phyloP scores from a whole-genome alignment of 495 filamentous ascomycete species.

The Neurospora terricola region DNA sequence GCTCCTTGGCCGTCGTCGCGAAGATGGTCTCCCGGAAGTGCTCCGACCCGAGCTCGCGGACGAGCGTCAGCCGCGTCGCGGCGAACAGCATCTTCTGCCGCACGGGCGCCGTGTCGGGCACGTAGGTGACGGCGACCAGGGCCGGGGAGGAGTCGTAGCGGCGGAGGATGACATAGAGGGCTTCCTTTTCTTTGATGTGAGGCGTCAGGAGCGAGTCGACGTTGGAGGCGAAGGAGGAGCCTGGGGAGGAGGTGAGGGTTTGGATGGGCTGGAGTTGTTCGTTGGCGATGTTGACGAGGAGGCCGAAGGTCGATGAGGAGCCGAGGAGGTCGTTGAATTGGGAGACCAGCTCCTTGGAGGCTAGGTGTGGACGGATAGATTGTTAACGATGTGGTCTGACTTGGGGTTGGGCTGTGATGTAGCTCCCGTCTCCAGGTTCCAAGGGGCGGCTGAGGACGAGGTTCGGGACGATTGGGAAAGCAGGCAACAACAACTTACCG shows the following conservation, averaged over 20 bases:
- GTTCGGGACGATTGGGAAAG: too few relatives aligned
- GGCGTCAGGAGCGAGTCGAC: constrained; percentile 42
- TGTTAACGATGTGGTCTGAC: too few relatives aligned
- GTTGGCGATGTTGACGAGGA: constrained; percentile 67
- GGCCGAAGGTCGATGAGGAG: constrained; percentile 56
- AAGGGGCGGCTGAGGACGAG: too few relatives aligned
- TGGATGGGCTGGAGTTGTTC: constrained; percentile 61
- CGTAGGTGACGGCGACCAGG: constrained; percentile 76
- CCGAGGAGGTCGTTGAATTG: constrained; percentile 68
- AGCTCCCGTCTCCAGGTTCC: too few relatives aligned
- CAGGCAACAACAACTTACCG: too few relatives aligned
- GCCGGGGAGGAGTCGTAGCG: constrained; percentile 43
- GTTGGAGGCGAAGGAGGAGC: constrained; percentile 45
- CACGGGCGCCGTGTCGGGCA: constrained; percentile 81
- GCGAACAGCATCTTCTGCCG: constrained; percentile 96
- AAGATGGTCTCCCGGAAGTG: constrained; percentile 72
- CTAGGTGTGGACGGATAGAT: constrained; percentile 31
- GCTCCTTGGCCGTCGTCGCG: constrained; percentile 62
- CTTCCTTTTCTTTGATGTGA: constrained; percentile 60
- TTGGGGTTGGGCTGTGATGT: too few relatives aligned
- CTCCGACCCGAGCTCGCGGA: constrained; percentile 80
- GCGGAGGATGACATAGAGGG: constrained; percentile 79
- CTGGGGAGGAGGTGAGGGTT: constrained; percentile 45
- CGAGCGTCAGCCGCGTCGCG: constrained; percentile 71
- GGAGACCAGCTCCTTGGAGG: constrained; percentile 75